Evolutionary conservation across 495 filamentous ascomycete species (phyloP), one percentile per base, ranked within the genome.

Genomic region (Annulohypoxylon bovei): DNA sequence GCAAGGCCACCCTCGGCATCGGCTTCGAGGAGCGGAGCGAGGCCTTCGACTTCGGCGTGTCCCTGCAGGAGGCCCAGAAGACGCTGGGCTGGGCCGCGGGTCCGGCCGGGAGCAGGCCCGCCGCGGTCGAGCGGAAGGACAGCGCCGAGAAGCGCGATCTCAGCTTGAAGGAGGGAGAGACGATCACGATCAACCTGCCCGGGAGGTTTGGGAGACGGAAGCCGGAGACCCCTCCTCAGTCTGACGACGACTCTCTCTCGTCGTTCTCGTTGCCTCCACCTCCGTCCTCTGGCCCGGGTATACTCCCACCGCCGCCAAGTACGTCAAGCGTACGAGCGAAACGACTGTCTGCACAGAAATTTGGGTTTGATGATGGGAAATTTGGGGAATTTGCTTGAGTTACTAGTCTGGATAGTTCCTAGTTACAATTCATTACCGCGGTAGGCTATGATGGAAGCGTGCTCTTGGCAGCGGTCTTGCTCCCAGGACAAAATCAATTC

Each of bases 1-100:
- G 86, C 65, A 93, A 93, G 72, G 93, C 93, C 22, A 84, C 88
- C 33, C 79, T 95, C 25, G 92, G 93, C n/a, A 85, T 95, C 52
- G 92, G 93, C 11, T 95, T 94, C 73, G 93, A 94, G 81, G 92
- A 95, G 79, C 80, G 93, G 42, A 88, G 86, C 76, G 91, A 93
- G 65, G 92, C 92, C 6, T 92, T 94, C 59, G 93, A 95, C 70
- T 93, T 94, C 65, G 87, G 87, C 22, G 88, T 94, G n/a, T 83
- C 87, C n/a, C 78, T 95, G 71, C 91, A 92, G 77, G 92, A 93
- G 74, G 87, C 88, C 12, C 80, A 88, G 57, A 87, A 86, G 76
- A 84, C 83, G 61, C 76, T 91, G 18, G 86, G 84, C 1, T 68
- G 70, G 60, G 56, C 61, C 20, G 54, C 63, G 62, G 74, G 25